Evolutionary conservation across 1,284 basidiomycete species (phyloP).

Genomic region (Cerioporus squamosus): DNA sequence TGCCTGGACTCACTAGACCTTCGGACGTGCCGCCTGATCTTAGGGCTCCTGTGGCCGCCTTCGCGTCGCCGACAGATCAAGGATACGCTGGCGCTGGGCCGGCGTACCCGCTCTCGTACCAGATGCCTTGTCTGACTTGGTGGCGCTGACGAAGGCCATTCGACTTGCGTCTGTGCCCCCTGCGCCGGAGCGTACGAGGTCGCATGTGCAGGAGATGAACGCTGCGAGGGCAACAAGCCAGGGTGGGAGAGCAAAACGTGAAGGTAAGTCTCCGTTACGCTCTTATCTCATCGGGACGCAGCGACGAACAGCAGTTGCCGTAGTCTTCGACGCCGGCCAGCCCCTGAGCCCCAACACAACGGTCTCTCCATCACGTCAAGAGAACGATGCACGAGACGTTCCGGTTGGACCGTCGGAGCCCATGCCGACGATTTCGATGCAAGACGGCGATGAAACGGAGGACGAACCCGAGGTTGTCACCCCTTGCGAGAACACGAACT

Average conservation of each 20-base stretch:
- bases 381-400: no score
- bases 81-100: not conserved
- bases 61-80: not conserved
- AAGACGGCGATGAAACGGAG: not conserved
- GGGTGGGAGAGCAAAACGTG: no score
- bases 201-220: no score
- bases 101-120: slow-evolving; percentile 11
- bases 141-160: slow-evolving; percentile 14
- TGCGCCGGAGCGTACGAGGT: no score
- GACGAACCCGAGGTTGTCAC: slow-evolving; percentile 13
- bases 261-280: no score
- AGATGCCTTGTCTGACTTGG: slow-evolving; percentile 21
- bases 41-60: slow-evolving; percentile 1
- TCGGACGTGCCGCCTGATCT: not conserved
- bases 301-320: no score
- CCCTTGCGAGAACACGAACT: not conserved
- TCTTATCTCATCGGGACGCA: no score
- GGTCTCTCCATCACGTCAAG: no score
- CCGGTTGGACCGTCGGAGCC: no score
- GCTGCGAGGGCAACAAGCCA: no score
- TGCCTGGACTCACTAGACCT: not conserved
- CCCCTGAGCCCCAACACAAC: no score
- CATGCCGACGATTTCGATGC: not conserved
- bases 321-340: no score
- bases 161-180: not conserved